Evolutionary conservation across 495 filamentous ascomycete species (phyloP), one percentile per base, ranked within the genome.

Genomic region (Aspergillus diversus): DNA sequence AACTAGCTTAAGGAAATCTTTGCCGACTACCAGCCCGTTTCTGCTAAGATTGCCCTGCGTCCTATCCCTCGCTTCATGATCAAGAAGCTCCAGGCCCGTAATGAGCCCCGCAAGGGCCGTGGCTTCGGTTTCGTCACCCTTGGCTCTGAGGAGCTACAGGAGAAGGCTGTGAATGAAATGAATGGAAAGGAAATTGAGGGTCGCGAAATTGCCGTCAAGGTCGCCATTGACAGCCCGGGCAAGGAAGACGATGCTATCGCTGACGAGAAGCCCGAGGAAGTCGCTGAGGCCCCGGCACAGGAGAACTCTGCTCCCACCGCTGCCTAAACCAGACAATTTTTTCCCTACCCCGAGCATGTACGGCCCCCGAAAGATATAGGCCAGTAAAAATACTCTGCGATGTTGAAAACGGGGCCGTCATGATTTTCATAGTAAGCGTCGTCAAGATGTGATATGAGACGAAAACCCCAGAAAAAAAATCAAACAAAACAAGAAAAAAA

Each of bases 61-160:
- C 95, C 95, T 43, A 99, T 99, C 69, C 96, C 96, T 56, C 94
- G 93, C 66, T 99, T 97, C 87, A 99, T 99, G 95, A 93, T 99
- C 80, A 96, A 96, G 87, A 99, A 98, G 84, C 92, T 99, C 58
- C 94, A 96, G 81, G 92, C 92, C 66, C 94, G 95, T 70, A 93
- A 93, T 66, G 95, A 99, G 83, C 90, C 94, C 64, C 96, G 95
- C 84, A 99, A 99, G 90, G 96, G 96, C 57, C 95, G 95, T 80
- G 95, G 95, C 54, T 99, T 99, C 76, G 95, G 95, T 55, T 99
- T 99, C 77, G 96, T 99, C 62, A 98, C 92, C 65, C 87, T 98
- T 46, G 89, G 88, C 54, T 96, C 93, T 8, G 94, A 99, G 82
- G 93, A 97, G 76, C 78, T 94, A 64, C 95, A 99, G 84, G 87